A percentile compares a stretch with the other conserved stretches of the same genome.
Conservation (phyloP, 1,284 basidiomycete species). For the Earliella scabrosa region DNA sequence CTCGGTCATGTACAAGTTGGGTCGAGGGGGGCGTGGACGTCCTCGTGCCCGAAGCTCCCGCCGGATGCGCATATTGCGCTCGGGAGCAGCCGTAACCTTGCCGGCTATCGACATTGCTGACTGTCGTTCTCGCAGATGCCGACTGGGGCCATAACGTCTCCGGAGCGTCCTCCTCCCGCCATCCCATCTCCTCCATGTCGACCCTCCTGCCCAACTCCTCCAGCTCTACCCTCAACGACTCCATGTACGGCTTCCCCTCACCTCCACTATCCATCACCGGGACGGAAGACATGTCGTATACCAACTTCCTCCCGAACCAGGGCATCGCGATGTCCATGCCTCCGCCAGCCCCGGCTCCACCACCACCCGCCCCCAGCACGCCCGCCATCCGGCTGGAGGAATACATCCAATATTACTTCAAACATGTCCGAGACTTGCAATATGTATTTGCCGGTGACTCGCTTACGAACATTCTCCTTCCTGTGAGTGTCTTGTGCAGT, state of each 20-base stretch:
- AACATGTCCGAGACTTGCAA: conserved; percentile 62
- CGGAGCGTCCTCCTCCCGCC: conserved; percentile 13
- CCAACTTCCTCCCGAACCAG: conserved; percentile 12
- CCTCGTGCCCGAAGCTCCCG: conserved; percentile 12
- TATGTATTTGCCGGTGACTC: conserved; percentile 60
- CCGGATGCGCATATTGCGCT: neutral
- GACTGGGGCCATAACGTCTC: conserved; percentile 21
- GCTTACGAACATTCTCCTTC: conserved; percentile 62
- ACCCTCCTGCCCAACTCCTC: conserved; percentile 3
- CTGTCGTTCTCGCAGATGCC: conserved; percentile 16
- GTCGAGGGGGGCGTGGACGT: too few relatives aligned
- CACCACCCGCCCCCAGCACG: conserved; percentile 3
- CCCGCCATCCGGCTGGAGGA: conserved; percentile 34
- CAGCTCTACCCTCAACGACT: conserved; percentile 8
- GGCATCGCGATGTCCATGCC: conserved; percentile 19
- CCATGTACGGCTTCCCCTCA: conserved; percentile 15
- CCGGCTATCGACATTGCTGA: conserved; percentile 16
- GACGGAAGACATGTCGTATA: conserved; percentile 19
- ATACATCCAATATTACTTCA: conserved; percentile 70
- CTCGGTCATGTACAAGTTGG: too few relatives aligned
- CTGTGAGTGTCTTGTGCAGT: conserved; percentile 46
- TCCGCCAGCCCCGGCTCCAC: conserved; percentile 3
- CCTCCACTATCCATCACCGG: conserved; percentile 14
- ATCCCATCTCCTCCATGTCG: conserved; percentile 12
- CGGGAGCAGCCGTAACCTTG: conserved; percentile 17